Base-by-base conservation (phyloP, 2,329 filamentous ascomycete species). In the Graphilbum fragrans region DNA sequence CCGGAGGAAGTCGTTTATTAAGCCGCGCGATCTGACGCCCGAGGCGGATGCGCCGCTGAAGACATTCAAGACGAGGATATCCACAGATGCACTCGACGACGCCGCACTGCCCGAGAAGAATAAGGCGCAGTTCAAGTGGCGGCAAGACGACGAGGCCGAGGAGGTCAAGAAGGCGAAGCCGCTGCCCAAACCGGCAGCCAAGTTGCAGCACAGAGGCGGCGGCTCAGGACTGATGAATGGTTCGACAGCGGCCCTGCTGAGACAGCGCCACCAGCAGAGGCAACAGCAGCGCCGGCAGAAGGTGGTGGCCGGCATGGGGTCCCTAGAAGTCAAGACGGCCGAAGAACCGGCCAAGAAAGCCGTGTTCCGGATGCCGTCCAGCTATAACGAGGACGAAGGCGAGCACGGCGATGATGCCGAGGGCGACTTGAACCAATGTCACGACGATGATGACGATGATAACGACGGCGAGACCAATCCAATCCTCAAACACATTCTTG, bases 291-390 rank as follows among this genome's bases (percentile, higher is more conserved):
- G 16, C 11, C 17, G 20, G 21, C 34, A 19, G 19, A 31, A 29
- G 16, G 10, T 20, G 39, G 14, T 5, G 20, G 17, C 17, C 16
- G 27, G 29, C 9, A 35, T 36, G 35, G 20, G 11, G 35, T 37
- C 41, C 5, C 10, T 18, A 5, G n/a, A 39, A 5, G 37, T 16
- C 14, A 9, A 22, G 3, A 16, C 2, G 2, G 23, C 3, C 5
- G 31, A 20, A 2, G 8, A n/a, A 19, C 16, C 11, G 25, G n/a
- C 27, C 1, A n/a, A 34, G 18, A 12, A 18, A 16, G 42, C 38
- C 11, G 35, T 44, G 3, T 44, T 44, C 23, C 14, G 22, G 31
- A 41, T 44, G 42, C 42, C 6, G 11, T 31, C 29, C 6, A 31
- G 29, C 29, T 31, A 8, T 16, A 31, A 17, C 34, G 34, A 37